Evolutionary conservation across 1,284 basidiomycete genomes (phyloP), one percentile per base, ranked within the genome.

Genomic region (Cutaneotrichosporon cavernicola): DNA sequence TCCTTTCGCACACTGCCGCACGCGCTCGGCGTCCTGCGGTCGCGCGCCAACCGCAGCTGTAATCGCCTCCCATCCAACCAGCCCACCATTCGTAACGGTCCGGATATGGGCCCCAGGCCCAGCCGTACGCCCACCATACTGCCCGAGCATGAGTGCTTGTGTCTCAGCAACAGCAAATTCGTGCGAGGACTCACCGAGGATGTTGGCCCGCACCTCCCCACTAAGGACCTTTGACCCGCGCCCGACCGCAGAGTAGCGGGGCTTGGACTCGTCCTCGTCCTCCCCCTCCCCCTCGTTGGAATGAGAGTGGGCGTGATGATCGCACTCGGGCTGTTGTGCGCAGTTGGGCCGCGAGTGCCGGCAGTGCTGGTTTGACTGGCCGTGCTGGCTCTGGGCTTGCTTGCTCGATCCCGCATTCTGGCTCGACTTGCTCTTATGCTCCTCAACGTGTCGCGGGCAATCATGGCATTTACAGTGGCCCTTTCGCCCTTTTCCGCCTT

Each of bases 21-120:
- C 63, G 7, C 66, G 60, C 61, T 66, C 65, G 5, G 43, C 36
- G 21, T 66, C 62, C 14, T 22, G 51, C 22, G 34, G 59, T 10
- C 13, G 9, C 4, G 62, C 65, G n/a, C 60, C 60, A 2, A 66
- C 53, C n/a, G 49, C 38, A 2, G 18, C 31, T 30, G 57, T 52
- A 10, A 66, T 60, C 4, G 58, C 52, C 47, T 47, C 36, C 65
- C 65, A 66, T 13, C 34, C 11, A 2, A 5, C 0, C 5, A 66
- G 47, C 22, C 22, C 18, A 18, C 43, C 43, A 6, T 6, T 9
- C 21, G 52, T 13, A n/a, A 60, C 43, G 0, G 11, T 9, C 8
- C n/a, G 30, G 57, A 64, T 62, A 30, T 66, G 65, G 34, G 38
- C 38, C 21, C 18, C 40, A 16, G 60, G 60, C 16, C 38, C 26